A percentile compares a stretch with the other conserved stretches of the same genome.
Conservation (phyloP, 768 basidiomycete species). For the Tricholoma terreum region DNA sequence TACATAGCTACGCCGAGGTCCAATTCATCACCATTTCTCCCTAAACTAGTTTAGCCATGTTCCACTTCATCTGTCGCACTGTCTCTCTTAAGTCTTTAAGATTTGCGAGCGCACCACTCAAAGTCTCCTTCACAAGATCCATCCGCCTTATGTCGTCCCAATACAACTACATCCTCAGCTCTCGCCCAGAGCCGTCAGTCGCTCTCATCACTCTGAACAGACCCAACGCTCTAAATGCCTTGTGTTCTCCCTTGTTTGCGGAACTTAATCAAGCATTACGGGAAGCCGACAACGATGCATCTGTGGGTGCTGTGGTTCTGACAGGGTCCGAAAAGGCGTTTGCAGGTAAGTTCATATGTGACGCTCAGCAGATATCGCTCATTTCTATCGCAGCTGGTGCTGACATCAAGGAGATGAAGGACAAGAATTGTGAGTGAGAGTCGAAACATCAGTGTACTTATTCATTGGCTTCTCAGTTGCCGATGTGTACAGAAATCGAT, state of each 20-base stretch:
- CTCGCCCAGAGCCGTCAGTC: conserved; percentile 64
- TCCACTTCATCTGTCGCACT: conserved; percentile 17
- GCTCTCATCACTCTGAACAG: conserved; percentile 86
- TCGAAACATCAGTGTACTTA: not conserved
- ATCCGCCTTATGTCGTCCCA: conserved; percentile 50
- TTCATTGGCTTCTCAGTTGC: conserved; percentile 45
- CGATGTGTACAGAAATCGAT: conserved; percentile 85
- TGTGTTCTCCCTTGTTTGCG: conserved; percentile 73
- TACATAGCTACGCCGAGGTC: not conserved
- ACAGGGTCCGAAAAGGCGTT: conserved; percentile 94
- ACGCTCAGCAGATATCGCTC: not conserved
- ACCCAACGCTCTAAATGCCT: conserved; percentile 87
- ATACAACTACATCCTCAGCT: conserved; percentile 68
- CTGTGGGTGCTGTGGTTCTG: conserved; percentile 81
- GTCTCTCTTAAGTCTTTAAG: conserved; percentile 17
- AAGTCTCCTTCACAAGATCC: conserved; percentile 9
- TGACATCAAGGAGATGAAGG: conserved; percentile 99
- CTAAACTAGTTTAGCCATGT: too few species aligned
- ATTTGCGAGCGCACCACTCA: conserved; percentile 4
- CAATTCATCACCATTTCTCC: too few species aligned
- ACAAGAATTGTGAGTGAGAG: conserved; percentile 72
- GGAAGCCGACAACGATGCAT: conserved; percentile 66
- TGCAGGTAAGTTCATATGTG: conserved; percentile 60
- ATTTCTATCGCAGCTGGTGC: conserved; percentile 67
- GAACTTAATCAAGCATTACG: conserved; percentile 79